phyloP scores from a whole-genome alignment of 306 rosid genomes.

The Vicia faba region DNA sequence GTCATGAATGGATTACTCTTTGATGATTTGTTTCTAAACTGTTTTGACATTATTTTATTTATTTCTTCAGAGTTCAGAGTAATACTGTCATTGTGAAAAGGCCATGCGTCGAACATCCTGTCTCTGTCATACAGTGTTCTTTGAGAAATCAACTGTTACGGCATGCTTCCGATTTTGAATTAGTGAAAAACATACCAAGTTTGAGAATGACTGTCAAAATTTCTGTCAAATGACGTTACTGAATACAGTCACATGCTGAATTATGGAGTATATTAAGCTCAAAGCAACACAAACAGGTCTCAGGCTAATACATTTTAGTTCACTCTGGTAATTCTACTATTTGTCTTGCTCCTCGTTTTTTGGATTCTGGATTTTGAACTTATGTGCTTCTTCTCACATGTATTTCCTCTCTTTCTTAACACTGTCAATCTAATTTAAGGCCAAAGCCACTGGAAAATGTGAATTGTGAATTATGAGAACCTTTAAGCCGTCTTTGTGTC shows the following conservation, averaged over 20 bases:
- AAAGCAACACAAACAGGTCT: background rate
- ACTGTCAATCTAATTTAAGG: background rate
- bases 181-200: background rate
- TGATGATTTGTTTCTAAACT: background rate
- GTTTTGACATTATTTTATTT: slow-evolving; percentile 2
- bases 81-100: background rate
- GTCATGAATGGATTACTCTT: slow-evolving; percentile 3
- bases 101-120: background rate
- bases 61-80: slow-evolving; percentile 10
- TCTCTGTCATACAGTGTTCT: background rate
- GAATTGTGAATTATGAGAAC: background rate
- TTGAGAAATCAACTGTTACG: slow-evolving; percentile 3
- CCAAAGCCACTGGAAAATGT: background rate
- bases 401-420: background rate
- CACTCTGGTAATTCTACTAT: slow-evolving; percentile 11
- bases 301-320: background rate
- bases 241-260: slow-evolving; percentile 1
- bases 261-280: slow-evolving; percentile 3
- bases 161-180: background rate
- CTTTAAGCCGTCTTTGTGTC: background rate
- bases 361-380: background rate
- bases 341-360: background rate
- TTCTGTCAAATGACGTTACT: background rate
- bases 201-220: background rate
- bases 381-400: background rate